Base-by-base conservation (phyloP, 202 grass and related monocot genomes). In the Saccharum hybrid region DNA sequence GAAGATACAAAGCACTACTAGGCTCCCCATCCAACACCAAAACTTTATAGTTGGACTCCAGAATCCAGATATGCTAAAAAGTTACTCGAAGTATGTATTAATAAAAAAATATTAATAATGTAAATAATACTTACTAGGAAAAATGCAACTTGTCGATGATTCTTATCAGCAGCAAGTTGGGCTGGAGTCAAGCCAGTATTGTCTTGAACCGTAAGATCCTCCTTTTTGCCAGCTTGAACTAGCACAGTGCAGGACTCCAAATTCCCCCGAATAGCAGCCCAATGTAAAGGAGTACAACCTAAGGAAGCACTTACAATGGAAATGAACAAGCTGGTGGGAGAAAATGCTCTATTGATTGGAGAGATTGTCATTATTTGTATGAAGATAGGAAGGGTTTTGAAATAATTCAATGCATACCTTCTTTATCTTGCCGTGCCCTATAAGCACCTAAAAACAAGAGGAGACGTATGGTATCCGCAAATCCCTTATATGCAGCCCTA, bases 271-370 rank as follows among this genome's bases (percentile, higher is more conserved):
- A 98, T 95, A 90, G 90, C 92, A 90, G 90, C 89, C 96, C 92
- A 98, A 88, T 98, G 92, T 79, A 98, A 88, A 86, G 92, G 92
- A 84, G 96, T 98, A 81, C 92, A 98, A 73, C 96, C 96, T 98
- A 87, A 22, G 52, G 52, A 89, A 88, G 30, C 7, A 90, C 80
- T 83, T 56, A 65, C 21, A 64, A 61, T 76, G 19, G 48, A 82
- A 81, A 63, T 90, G 22, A 83, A 78, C 72, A 82, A 37, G 11
- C 59, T 72, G 48, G 45, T 30, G 72, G 72, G 52, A 74, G 52
- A 15, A 34, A 71, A 64, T 30, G 34, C 6, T 8, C 59, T 41
- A 48, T 79, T 67, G 8, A 82, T 56, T 13, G 3, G 12, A 16
- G 56, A 82, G 10, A 62, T 12, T 83, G 60, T 7, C 23, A 12